These are phyloP conservation scores for Yamadazyma olivae DNA, from an alignment of 805 yeast genomes.

Conservation along the genomic window DNA sequence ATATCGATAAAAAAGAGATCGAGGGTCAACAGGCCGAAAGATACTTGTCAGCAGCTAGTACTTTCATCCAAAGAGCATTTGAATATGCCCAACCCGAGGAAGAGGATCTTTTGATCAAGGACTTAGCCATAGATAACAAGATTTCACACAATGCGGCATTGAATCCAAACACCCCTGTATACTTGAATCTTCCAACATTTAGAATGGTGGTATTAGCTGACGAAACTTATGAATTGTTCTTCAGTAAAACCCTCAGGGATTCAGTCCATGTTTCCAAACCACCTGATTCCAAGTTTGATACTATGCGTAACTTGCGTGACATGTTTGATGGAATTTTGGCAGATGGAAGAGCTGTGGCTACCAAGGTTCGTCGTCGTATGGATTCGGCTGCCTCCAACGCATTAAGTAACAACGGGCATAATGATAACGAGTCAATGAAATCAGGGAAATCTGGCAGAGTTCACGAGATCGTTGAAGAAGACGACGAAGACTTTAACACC, in stretches of 20 bases:
- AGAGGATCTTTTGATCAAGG: slow-evolving; percentile 31
- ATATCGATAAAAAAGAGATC: slow-evolving; percentile 60
- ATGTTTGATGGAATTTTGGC: slow-evolving; percentile 89
- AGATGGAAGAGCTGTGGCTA: slow-evolving; percentile 90
- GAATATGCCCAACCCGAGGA: slow-evolving; percentile 81
- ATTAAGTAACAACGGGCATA: slow-evolving; percentile 12
- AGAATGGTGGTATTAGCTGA: slow-evolving; percentile 94
- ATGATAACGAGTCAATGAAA: slow-evolving; percentile 22
- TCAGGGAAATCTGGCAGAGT: slow-evolving; percentile 19
- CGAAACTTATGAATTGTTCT: slow-evolving; percentile 86
- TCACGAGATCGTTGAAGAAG: slow-evolving; percentile 32
- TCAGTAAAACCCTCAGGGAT: slow-evolving; percentile 63
- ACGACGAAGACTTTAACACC: slow-evolving; percentile 46
- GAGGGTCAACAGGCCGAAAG: slow-evolving; percentile 69
- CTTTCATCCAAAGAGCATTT: slow-evolving; percentile 81
- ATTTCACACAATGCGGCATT: slow-evolving; percentile 73
- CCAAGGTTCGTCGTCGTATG: slow-evolving; percentile 82
- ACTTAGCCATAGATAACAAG: slow-evolving; percentile 31
- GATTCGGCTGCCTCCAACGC: slow-evolving; percentile 58
- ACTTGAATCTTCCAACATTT: slow-evolving; percentile 79
- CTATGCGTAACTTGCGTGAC: slow-evolving; percentile 65
- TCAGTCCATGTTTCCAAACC: slow-evolving; percentile 65
- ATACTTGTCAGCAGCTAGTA: slow-evolving; percentile 82
- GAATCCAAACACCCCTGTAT: slow-evolving; percentile 75
- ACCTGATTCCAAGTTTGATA: slow-evolving; percentile 43